These are phyloP conservation scores for Eimeria sp. DNA, from an alignment of 169 alveolate species.

Conservation along the genomic window DNA sequence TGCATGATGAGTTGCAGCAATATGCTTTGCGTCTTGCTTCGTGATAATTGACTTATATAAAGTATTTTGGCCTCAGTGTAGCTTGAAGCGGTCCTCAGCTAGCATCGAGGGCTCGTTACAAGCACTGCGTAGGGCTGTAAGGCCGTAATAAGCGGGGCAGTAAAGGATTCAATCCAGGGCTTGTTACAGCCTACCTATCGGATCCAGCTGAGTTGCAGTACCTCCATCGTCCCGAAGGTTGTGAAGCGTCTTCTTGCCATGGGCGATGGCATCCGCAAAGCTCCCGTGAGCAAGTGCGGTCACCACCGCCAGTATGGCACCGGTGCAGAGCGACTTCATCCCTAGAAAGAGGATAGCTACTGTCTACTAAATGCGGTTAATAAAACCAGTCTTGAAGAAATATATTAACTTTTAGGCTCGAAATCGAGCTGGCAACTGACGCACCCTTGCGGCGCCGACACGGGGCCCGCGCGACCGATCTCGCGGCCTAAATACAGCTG, in stretches of 20 bases:
- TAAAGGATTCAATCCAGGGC: neutral
- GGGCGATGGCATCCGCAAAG: conserved; percentile 14
- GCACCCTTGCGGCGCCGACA: neutral
- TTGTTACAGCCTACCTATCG: neutral
- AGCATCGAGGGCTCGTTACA: neutral
- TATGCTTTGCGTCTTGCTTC: too few relatives aligned
- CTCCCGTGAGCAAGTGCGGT: neutral
- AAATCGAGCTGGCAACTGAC: neutral
- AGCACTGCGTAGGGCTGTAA: neutral
- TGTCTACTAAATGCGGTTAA: neutral
- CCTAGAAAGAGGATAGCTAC: neutral
- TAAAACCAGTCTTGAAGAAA: too few relatives aligned
- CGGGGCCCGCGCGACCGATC: conserved; percentile 11
- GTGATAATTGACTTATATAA: neutral
- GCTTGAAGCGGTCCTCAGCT: neutral
- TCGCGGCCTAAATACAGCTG: neutral
- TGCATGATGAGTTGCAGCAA: neutral
- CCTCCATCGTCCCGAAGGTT: neutral
- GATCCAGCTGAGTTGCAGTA: neutral
- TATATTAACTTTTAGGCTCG: too few relatives aligned
- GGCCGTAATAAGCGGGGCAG: neutral
- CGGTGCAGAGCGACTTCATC: conserved; percentile 13
- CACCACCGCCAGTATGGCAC: conserved; percentile 4
- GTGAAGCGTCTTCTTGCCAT: neutral
- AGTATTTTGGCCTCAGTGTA: neutral